Evolutionary conservation across 495 filamentous ascomycete species (phyloP).

Genomic region (Margaritispora aquatica): DNA sequence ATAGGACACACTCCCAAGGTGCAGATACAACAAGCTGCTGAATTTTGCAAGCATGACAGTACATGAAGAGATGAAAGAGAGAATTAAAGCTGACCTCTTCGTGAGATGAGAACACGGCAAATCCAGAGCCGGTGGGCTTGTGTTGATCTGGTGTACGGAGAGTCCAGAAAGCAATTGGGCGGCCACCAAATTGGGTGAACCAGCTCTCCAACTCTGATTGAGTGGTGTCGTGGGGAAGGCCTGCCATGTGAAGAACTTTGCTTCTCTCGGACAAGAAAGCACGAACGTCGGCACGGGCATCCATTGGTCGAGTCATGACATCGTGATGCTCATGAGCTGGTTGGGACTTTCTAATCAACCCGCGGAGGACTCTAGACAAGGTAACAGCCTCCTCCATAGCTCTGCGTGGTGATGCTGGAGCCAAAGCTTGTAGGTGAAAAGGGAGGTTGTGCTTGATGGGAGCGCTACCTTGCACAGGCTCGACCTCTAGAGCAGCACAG

Average conservation of each 20-base stretch:
- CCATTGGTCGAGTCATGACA: conserved; percentile 89
- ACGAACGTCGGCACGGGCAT: conserved; percentile 93
- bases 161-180: conserved; percentile 99
- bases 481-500: conserved; percentile 94
- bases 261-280: conserved; percentile 92
- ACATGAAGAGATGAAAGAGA: conserved; percentile 16
- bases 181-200: conserved; percentile 98
- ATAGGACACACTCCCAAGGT: conserved; percentile 19
- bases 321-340: conserved; percentile 89
- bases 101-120: conserved; percentile 96
- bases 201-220: conserved; percentile 97
- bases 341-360: conserved; percentile 91
- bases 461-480: conserved; percentile 91
- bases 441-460: conserved; percentile 98
- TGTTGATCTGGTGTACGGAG: conserved; percentile 96
- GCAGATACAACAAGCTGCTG: conserved; percentile 20
- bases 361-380: conserved; percentile 82
- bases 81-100: conserved; percentile 74
- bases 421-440: conserved; percentile 94
- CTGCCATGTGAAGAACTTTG: conserved; percentile 96
- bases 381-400: conserved; percentile 98
- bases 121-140: conserved; percentile 95
- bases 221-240: conserved; percentile 94
- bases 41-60: conserved; percentile 18
- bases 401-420: conserved; percentile 91